Percentiles rank a stretch among this genome's conserved stretches.
Conservation (phyloP, 2,329 filamentous ascomycete species). For the Zasmidium angulare region DNA sequence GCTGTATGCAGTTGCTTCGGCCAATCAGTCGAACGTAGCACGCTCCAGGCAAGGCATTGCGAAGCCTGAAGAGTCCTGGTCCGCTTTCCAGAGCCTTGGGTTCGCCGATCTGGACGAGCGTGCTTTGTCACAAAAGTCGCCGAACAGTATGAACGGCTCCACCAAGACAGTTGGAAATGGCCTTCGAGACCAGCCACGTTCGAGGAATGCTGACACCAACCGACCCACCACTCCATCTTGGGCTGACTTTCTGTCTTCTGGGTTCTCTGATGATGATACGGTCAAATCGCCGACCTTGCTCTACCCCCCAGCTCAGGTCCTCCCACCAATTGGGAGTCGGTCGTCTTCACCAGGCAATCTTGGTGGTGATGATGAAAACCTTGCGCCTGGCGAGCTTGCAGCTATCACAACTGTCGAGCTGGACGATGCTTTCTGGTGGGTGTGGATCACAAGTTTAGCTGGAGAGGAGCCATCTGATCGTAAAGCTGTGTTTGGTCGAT, state of each 20-base stretch:
- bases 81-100: constrained; percentile 90
- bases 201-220: constrained; percentile 65
- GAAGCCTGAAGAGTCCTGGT: constrained; percentile 80
- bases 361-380: constrained; percentile 62
- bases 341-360: constrained; percentile 16
- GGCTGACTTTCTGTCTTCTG: constrained; percentile 95
- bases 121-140: constrained; percentile 18
- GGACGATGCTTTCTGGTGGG: constrained; percentile 99
- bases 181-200: constrained; percentile 65
- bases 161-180: constrained; percentile 40
- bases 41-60: constrained; percentile 50
- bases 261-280: constrained; percentile 77
- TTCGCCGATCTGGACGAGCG: constrained; percentile 68
- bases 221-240: constrained; percentile 94
- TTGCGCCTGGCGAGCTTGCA: constrained; percentile 91
- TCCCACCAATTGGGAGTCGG: constrained; percentile 68
- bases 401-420: constrained; percentile 84
- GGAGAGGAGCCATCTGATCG: constrained; percentile 81
- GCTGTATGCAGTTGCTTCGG: constrained; percentile 79
- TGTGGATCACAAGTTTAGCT: constrained; percentile 96
- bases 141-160: constrained; percentile 23
- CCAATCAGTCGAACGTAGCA: constrained; percentile 76
- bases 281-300: constrained; percentile 57
- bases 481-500: constrained; percentile 92
- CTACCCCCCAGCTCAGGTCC: constrained; percentile 85